Conservation (phyloP, 148 eudicot genomes). For the Chenopodium formosanum region DNA sequence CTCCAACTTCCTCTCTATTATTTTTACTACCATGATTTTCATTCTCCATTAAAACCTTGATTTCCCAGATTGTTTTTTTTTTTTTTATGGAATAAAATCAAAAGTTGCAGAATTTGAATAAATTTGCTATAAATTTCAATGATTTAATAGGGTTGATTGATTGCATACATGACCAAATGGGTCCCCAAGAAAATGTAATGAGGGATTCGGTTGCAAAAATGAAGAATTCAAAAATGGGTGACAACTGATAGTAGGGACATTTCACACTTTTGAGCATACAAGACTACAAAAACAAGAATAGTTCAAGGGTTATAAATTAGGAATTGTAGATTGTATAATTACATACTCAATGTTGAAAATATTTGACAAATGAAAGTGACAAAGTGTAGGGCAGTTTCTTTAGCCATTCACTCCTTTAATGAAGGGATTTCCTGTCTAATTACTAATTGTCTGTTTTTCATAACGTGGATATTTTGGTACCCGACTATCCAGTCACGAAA, state of each 20-base stretch:
- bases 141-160: neutral
- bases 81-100: neutral
- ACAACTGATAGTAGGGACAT: neutral
- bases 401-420: neutral
- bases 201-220: neutral
- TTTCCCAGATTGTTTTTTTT: neutral
- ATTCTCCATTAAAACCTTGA: neutral
- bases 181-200: neutral
- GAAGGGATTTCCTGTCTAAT: neutral
- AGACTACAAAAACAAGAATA: too few relatives aligned
- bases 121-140: neutral
- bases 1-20: conserved; percentile 24
- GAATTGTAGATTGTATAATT: neutral
- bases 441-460: neutral
- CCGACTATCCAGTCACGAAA: neutral
- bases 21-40: neutral
- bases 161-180: neutral
- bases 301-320: neutral
- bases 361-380: conserved; percentile 1
- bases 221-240: neutral
- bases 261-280: neutral
- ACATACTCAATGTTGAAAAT: neutral
- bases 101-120: too few relatives aligned
- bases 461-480: neutral
- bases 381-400: neutral